Percentiles rank a stretch among this genome's conserved stretches.
Conservation (phyloP, 495 filamentous ascomycete species). For the Aspergillus funiculosus region DNA sequence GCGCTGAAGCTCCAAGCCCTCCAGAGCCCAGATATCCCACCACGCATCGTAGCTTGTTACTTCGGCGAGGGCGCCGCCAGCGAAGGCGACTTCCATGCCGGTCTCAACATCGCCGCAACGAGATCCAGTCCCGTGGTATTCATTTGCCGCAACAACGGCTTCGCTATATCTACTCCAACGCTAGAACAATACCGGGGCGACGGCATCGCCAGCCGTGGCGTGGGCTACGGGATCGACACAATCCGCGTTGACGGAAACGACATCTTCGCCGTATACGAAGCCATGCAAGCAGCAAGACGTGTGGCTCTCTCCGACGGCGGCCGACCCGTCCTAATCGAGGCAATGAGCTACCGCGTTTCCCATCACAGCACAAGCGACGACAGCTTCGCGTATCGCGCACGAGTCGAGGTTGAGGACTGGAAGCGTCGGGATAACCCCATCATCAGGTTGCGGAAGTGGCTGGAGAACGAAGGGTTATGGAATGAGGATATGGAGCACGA, state of each 20-base stretch:
- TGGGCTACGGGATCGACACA: constrained; percentile 96
- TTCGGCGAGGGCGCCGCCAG: constrained; percentile 98
- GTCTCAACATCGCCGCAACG: constrained; percentile 93
- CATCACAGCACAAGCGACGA: constrained; percentile 99
- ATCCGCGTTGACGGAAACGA: constrained; percentile 97
- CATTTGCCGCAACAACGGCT: constrained; percentile 96
- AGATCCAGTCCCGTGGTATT: constrained; percentile 87
- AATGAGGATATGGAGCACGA: constrained; percentile 77
- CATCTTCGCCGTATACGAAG: constrained; percentile 87
- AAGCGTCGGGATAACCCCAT: constrained; percentile 94
- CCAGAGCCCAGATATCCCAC: constrained; percentile 59
- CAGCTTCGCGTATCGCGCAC: constrained; percentile 90
- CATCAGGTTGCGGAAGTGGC: constrained; percentile 82
- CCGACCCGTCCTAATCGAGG: constrained; percentile 80
- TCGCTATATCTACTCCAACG: constrained; percentile 90
- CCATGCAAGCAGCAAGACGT: constrained; percentile 67
- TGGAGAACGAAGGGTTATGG: constrained; percentile 77
- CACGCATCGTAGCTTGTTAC: constrained; percentile 77
- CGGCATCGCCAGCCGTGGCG: constrained; percentile 89
- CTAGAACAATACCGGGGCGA: constrained; percentile 96
- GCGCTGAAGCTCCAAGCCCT: constrained; percentile 81
- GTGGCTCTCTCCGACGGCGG: constrained; percentile 74
- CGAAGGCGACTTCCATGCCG: constrained; percentile 97
- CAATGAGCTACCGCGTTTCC: constrained; percentile 94
- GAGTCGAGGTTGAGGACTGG: constrained; percentile 96